Evolutionary conservation across 2,329 filamentous ascomycete species (phyloP).

Genomic region (Delphinella strobiligena): DNA sequence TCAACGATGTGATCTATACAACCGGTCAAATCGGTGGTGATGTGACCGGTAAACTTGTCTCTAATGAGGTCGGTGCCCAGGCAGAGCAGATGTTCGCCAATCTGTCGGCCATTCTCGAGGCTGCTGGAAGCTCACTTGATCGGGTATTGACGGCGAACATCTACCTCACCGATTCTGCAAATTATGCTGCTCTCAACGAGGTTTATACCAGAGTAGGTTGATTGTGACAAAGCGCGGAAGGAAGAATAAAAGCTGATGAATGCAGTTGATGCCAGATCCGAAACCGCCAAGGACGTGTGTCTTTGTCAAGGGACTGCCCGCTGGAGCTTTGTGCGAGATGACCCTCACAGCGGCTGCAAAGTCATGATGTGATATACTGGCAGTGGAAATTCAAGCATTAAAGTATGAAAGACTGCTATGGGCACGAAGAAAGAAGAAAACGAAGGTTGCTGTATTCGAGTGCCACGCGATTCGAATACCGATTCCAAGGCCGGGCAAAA

Average conservation of each 20-base stretch:
- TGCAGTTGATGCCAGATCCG: conserved; percentile 8
- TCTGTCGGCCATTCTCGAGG: conserved; percentile 19
- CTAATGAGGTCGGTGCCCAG: background rate
- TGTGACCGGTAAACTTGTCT: background rate
- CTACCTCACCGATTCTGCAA: conserved; percentile 19
- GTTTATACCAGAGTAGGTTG: conserved; percentile 16
- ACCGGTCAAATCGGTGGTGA: background rate
- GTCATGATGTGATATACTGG: too few relatives aligned
- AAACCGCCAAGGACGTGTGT: conserved; percentile 8
- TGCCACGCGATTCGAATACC: too few relatives aligned
- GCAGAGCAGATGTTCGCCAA: conserved; percentile 16
- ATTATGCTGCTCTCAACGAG: conserved; percentile 23
- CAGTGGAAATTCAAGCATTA: too few relatives aligned
- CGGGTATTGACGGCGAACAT: conserved; percentile 21
- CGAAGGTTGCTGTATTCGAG: too few relatives aligned
- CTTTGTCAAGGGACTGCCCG: conserved; percentile 7
- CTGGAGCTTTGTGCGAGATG: conserved; percentile 8
- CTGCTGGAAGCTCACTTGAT: conserved; percentile 17
- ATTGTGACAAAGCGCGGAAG: too few relatives aligned
- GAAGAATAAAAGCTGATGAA: too few relatives aligned
- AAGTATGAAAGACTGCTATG: too few relatives aligned
- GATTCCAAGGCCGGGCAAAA: too few relatives aligned
- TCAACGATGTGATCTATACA: background rate
- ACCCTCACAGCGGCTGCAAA: conserved; percentile 6
- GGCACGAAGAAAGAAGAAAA: too few relatives aligned